These are phyloP conservation scores for Eruca vesicaria DNA, from an alignment of 441 rosid genomes.

Conservation along the genomic window DNA sequence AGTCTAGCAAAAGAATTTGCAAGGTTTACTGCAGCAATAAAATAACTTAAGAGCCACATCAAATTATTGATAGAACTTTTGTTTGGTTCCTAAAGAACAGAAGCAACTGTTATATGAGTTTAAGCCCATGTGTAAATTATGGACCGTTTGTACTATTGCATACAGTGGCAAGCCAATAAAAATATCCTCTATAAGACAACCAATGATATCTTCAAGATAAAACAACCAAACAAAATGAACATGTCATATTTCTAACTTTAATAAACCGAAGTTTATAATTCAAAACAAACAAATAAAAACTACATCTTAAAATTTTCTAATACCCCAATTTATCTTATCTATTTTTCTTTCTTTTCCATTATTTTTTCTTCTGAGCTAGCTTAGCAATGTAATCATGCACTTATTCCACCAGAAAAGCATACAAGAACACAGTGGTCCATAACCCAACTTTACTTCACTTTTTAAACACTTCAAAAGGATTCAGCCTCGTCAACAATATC, in stretches of 20 bases:
- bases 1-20: background rate
- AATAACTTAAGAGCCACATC: background rate
- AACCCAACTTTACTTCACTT: slow-evolving; percentile 29
- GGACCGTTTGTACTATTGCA: slow-evolving; percentile 10
- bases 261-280: background rate
- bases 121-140: slow-evolving; percentile 23
- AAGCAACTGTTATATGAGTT: background rate
- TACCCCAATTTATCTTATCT: background rate
- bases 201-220: slow-evolving; percentile 6
- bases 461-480: slow-evolving; percentile 21
- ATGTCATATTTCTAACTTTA: background rate
- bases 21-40: background rate
- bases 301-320: background rate
- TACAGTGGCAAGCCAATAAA: slow-evolving; percentile 13
- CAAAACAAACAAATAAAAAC: background rate
- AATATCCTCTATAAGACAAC: slow-evolving; percentile 14
- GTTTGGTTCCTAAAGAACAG: slow-evolving; percentile 25
- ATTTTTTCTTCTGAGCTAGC: slow-evolving; percentile 7
- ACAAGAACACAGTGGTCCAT: slow-evolving; percentile 38
- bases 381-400: slow-evolving; percentile 26
- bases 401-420: slow-evolving; percentile 34
- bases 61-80: background rate
- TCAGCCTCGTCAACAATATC: slow-evolving; percentile 20
- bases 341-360: background rate
- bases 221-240: background rate